Conservation (phyloP, 1,284 basidiomycete genomes). For the Bondarzewia mesenterica region DNA sequence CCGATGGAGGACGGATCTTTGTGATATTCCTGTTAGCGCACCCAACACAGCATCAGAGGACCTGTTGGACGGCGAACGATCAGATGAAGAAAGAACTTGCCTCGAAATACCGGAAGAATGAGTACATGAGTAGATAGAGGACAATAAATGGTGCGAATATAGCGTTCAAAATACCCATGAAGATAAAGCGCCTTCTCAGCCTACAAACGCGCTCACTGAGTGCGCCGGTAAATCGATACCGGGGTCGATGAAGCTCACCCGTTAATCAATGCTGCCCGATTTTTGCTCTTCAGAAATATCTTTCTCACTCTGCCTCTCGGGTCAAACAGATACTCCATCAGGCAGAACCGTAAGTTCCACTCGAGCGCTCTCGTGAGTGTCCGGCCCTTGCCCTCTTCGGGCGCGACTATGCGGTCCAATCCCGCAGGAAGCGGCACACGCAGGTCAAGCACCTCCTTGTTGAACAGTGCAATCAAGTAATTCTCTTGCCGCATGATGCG, state of each 20-base stretch:
- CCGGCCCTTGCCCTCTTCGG: conserved; percentile 57
- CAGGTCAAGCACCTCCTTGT: conserved; percentile 91
- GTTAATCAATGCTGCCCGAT: conserved; percentile 71
- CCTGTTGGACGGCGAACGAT: not conserved
- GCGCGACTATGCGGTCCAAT: conserved; percentile 30
- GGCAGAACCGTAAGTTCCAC: conserved; percentile 93
- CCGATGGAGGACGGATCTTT: conserved; percentile 95
- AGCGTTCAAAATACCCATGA: conserved; percentile 94
- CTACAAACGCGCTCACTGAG: conserved; percentile 30
- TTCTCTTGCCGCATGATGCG: conserved; percentile 98
- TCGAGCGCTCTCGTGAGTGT: conserved; percentile 86
- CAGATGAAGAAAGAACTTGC: conserved; percentile 32
- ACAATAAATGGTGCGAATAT: conserved; percentile 97
- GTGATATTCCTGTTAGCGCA: conserved; percentile 80
- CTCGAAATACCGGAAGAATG: conserved; percentile 99
- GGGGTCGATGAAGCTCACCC: conserved; percentile 46
- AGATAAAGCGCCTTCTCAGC: conserved; percentile 79
- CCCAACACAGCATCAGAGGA: not conserved
- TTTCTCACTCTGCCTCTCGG: conserved; percentile 80
- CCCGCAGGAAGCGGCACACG: conserved; percentile 64
- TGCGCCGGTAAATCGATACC: not conserved
- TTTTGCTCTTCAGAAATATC: conserved; percentile 83
- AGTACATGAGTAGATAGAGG: conserved; percentile 93
- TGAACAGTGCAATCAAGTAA: conserved; percentile 95
- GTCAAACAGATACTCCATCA: conserved; percentile 94